These are phyloP conservation scores for Hawksworthiomyces lignivorus DNA, from an alignment of 2,329 filamentous ascomycete genomes.

Conservation along the genomic window DNA sequence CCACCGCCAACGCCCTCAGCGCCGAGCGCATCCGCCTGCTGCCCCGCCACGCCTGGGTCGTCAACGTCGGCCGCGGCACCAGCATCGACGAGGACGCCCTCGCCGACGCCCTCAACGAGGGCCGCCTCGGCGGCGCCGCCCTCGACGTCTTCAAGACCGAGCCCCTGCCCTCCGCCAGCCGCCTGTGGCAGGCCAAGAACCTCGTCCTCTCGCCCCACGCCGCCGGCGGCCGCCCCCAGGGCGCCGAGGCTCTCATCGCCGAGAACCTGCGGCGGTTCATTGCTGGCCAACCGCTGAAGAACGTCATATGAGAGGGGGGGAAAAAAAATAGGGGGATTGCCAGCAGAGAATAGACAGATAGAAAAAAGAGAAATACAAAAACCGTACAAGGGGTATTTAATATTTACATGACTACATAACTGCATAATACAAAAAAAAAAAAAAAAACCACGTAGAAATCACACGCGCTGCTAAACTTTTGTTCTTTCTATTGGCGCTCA, in stretches of 20 bases:
- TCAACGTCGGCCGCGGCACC: conserved; percentile 43
- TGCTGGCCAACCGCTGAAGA: conserved; percentile 52
- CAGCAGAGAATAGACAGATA: neutral
- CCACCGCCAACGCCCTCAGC: conserved; percentile 32
- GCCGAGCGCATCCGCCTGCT: conserved; percentile 29
- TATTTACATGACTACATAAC: no score
- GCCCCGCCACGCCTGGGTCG: conserved; percentile 30
- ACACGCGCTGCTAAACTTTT: no score
- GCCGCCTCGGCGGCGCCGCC: conserved; percentile 38
- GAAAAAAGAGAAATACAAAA: neutral
- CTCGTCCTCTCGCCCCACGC: conserved; percentile 23
- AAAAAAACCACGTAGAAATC: neutral
- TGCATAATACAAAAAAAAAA: neutral
- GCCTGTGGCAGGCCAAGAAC: conserved; percentile 19
- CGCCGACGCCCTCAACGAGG: conserved; percentile 34
- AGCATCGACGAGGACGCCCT: conserved; percentile 42
- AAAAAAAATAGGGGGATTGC: neutral
- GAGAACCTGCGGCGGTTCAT: conserved; percentile 53
- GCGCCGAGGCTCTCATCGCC: conserved; percentile 50
- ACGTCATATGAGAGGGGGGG: conserved; percentile 24
- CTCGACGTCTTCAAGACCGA: conserved; percentile 41
- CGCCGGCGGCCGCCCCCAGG: conserved; percentile 54
- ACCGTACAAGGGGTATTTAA: no score
- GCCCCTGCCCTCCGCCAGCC: conserved; percentile 31
- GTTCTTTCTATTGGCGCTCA: no score